Percentiles rank a stretch among this genome's conserved stretches.
Conservation (phyloP, 352 stramenopile species). For the Globisporangium nunn region DNA sequence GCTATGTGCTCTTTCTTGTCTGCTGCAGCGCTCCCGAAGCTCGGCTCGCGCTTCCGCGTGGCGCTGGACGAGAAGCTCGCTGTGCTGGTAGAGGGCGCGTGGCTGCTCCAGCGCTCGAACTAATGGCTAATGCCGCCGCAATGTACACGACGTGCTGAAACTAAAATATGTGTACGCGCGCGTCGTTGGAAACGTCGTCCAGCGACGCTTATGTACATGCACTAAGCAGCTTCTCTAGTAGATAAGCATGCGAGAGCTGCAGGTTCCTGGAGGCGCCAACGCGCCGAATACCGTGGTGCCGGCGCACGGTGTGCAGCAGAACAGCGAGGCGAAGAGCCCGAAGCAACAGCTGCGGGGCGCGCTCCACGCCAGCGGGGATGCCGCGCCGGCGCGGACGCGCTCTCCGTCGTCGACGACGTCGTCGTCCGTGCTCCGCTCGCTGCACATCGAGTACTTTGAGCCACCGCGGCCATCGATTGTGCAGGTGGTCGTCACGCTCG, state of each 20-base stretch:
- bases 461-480: conserved; percentile 12
- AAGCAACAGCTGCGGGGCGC: not conserved
- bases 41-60: conserved; percentile 31
- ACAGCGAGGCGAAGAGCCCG: not conserved
- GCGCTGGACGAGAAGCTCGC: conserved; percentile 20
- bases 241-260: not conserved
- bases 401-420: conserved; percentile 1
- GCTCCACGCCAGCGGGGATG: not conserved
- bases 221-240: not conserved
- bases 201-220: too few relatives aligned
- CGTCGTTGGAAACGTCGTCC: too few relatives aligned
- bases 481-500: conserved; percentile 28
- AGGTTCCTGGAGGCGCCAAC: conserved; percentile 1
- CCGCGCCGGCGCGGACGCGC: not conserved
- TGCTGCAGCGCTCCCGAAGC: conserved; percentile 42
- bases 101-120: conserved; percentile 22
- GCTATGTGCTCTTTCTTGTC: conserved; percentile 1
- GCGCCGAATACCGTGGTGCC: conserved; percentile 5
- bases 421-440: conserved; percentile 7
- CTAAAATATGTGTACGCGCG: too few relatives aligned
- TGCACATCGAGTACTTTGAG: conserved; percentile 17
- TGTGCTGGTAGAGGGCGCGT: conserved; percentile 42
- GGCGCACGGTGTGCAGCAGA: not conserved
- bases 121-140: not conserved
- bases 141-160: too few relatives aligned